Base-by-base conservation (phyloP, 2,329 filamentous ascomycete species). In the Pseudopyricularia cyperi region DNA sequence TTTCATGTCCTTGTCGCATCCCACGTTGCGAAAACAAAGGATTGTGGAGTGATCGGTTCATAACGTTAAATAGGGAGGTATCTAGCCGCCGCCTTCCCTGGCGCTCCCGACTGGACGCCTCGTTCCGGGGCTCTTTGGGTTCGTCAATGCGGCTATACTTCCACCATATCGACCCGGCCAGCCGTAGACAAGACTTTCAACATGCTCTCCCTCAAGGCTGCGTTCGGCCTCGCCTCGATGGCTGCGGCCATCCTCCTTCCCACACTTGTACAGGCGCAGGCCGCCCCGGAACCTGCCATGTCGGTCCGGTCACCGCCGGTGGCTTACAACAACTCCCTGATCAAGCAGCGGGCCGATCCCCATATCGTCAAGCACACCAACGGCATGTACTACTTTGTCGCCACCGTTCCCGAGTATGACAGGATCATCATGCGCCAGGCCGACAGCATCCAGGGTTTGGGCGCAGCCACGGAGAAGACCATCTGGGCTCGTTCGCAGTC, bases 281-380 rank as follows among this genome's bases (percentile, higher is more conserved):
- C 32, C 17, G 39, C 39, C 39, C 30, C 11, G 30, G 24, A 24
- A 22, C 48, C 34, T 15, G 17, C 37, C 22, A 9, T 37, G 33
- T 50, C 48, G 33, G 34, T 50, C 48, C 33, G 48, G 24, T 59
- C 60, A 12, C 58, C 60, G 12, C 52, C 61, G 7, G 56, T 59
- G n/a, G 56, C 15, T 55, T 63, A 63, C 53, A 58, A 46, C 52
- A 63, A 63, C 58, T 52, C 59, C 11, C 59, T 64, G n/a, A 54
- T 60, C 15, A 48, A 57, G 19, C 58, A 62, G 52, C 60, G 62
- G 12, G 62, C 62, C 26, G 62, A 63, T 44, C 62, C 62, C 9
- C 60, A 63, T 42, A 61, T 63, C 52, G 22, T 55, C 53, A 63
- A 62, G 56, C 62, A 64, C 55, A 60, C 48, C 34, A 35, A 50